Base-by-base conservation (phyloP, 306 rosid genomes). In the Gillenia trifoliata region DNA sequence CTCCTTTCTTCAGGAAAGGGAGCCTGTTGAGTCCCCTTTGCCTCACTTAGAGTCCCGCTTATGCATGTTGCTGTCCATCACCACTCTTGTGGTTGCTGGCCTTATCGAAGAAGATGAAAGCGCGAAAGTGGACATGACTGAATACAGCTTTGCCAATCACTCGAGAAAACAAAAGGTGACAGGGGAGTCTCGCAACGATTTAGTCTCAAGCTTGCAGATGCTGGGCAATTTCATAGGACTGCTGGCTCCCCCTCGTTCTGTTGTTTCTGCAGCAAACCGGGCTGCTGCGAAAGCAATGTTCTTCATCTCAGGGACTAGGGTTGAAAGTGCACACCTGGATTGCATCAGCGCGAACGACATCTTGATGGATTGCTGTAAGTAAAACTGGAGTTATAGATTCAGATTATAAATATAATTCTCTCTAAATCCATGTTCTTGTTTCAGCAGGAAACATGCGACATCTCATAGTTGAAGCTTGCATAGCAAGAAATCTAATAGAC, bases 381-480 rank as follows among this genome's bases (percentile, higher is more conserved):
- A 62, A 33, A 77, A 64, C 70, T 30, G 31, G 40, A 80, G 71
- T 41, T 64, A 41, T 62, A 31, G 45, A 65, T 77, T 73, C 15
- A 47, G 56, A 71, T 64, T 70, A 30, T 49, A n/a, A 54, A 11
- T 9, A 30, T 12, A 25, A 16, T 19, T 61, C 23, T 65, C 55
- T 30, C 71, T 78, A 41, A 68, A 45, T 60, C 75, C 56, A 15
- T 64, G 28, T 64, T 55, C 54, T 76, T 56, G 33, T 77, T 81
- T 78, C 96, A 90, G 98, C 96, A 70, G 98, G 98, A 75, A 91
- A 91, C 82, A 80, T 94, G 93, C 91, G 93, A 29, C 97, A 94
- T 87, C 84, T 94, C 84, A 88, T 94, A 71, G 96, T 90, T 73
- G 97, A 94, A 88, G 97, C 98, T 84, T 94, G 95, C 77, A 90